Conservation (phyloP, 768 basidiomycete species). For the Termitomyces sp. region DNA sequence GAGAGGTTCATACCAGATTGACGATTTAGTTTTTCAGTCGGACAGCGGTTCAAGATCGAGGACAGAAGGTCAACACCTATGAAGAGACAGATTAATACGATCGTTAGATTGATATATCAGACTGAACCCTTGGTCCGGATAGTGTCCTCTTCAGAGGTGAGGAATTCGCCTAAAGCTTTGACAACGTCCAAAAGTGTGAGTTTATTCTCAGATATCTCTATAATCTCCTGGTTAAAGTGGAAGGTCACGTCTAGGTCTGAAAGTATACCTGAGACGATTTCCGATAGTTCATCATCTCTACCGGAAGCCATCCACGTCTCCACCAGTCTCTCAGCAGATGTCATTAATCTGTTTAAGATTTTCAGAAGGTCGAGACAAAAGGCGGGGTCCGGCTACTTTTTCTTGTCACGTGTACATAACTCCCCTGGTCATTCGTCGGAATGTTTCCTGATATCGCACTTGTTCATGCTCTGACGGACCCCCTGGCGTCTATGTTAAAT, state of each 20-base stretch:
- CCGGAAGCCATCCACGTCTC: conserved; percentile 70
- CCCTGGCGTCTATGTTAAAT: conserved; percentile 30
- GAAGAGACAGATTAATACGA: conserved; percentile 5
- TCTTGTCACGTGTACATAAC: conserved; percentile 9
- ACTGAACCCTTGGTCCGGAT: conserved; percentile 71
- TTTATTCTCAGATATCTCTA: conserved; percentile 46
- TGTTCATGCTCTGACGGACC: conserved; percentile 15
- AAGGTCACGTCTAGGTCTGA: conserved; percentile 3
- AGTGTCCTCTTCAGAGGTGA: conserved; percentile 81
- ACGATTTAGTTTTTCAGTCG: conserved; percentile 59
- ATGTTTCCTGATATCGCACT: neutral
- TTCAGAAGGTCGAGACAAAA: neutral
- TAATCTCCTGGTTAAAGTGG: conserved; percentile 4
- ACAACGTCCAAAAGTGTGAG: conserved; percentile 71
- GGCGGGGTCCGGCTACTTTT: neutral
- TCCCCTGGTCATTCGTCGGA: neutral
- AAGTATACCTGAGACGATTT: conserved; percentile 53
- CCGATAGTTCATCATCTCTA: conserved; percentile 52
- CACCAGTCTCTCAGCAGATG: conserved; percentile 41
- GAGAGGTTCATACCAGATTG: conserved; percentile 64
- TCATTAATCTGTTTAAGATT: conserved; percentile 20
- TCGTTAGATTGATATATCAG: neutral
- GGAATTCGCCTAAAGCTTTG: conserved; percentile 79
- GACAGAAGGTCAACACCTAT: conserved; percentile 84
- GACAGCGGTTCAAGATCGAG: conserved; percentile 55